Percentiles rank a stretch among this genome's conserved stretches.
Evolutionary conservation across 176 grass and related monocot species (phyloP).

Genomic region (Triticum monococcum): DNA sequence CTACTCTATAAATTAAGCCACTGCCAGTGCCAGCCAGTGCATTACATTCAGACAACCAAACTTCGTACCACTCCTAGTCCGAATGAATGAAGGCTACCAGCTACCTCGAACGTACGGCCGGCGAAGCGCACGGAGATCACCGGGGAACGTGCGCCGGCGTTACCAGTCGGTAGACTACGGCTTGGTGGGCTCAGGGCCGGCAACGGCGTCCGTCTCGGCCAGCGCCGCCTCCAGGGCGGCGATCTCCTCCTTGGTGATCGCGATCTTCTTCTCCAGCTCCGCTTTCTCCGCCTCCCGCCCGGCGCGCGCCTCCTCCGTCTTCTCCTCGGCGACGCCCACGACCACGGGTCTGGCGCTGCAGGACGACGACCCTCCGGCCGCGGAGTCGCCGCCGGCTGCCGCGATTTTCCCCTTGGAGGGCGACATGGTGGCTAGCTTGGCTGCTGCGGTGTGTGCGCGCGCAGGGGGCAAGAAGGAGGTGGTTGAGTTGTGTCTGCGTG

Average conservation of each 20-base stretch:
- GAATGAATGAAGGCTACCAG: no score
- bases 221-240: background rate
- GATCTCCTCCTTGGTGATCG: conserved; percentile 10
- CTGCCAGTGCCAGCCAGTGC: no score
- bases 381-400: background rate
- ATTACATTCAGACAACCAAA: no score
- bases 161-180: background rate
- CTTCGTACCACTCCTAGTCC: no score
- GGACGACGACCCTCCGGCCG: background rate
- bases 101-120: no score
- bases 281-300: background rate
- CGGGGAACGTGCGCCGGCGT: background rate
- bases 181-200: background rate
- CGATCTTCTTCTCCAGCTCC: conserved; percentile 20
- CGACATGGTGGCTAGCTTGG: background rate
- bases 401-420: background rate
- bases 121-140: no score
- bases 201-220: conserved; percentile 5
- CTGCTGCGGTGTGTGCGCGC: background rate
- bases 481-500: background rate
- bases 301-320: background rate
- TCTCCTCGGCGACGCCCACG: background rate
- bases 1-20: no score
- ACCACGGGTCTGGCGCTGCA: background rate
- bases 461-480: background rate